Evolutionary conservation across 1,284 basidiomycete species (phyloP).

Genomic region (Exsudoporus floridanus): DNA sequence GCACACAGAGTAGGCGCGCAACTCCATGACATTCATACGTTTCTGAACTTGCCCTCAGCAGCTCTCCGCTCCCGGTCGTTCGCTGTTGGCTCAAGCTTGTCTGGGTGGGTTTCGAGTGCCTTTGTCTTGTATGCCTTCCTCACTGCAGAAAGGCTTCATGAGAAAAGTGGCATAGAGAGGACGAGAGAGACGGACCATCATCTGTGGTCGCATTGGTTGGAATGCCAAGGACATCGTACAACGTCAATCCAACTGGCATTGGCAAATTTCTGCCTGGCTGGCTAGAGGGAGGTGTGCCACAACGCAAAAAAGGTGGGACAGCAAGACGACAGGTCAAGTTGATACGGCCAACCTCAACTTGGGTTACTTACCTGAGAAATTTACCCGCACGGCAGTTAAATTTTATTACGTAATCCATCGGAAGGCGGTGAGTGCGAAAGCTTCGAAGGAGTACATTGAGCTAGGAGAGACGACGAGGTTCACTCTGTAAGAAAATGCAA

Average conservation of each 20-base stretch:
- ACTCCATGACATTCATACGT: conserved; percentile 35
- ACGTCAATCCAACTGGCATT: conserved; percentile 34
- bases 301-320: not conserved
- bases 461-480: not conserved
- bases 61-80: conserved; percentile 46
- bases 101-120: conserved; percentile 64
- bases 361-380: not conserved
- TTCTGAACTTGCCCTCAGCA: conserved; percentile 53
- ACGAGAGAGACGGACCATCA: conserved; percentile 33
- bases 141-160: conserved; percentile 38
- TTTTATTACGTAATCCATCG: not conserved
- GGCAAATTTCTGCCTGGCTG: conserved; percentile 10
- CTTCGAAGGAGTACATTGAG: not conserved
- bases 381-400: not conserved
- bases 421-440: not conserved
- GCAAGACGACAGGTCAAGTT: not conserved
- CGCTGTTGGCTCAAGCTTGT: conserved; percentile 54
- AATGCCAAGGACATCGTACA: conserved; percentile 38
- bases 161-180: not conserved
- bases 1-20: conserved; percentile 17
- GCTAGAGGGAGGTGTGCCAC: not conserved
- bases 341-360: not conserved
- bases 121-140: conserved; percentile 61
- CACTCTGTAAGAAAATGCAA: not conserved
- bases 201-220: conserved; percentile 34